Evolutionary conservation across 495 filamentous ascomycete genomes (phyloP).

Genomic region (Cetradonia linearis): DNA sequence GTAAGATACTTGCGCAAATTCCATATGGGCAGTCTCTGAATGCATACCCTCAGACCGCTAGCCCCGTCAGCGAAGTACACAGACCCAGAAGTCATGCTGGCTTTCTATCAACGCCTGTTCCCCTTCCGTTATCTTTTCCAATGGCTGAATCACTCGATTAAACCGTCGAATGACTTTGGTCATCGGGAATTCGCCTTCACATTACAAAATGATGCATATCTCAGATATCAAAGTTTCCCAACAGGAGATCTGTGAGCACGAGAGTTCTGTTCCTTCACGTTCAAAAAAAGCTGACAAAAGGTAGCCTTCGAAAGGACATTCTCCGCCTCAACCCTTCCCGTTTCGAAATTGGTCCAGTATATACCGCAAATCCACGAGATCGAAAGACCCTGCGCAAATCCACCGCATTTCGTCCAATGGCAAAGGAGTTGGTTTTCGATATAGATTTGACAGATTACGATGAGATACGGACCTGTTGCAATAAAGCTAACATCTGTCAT

Average conservation of each 20-base stretch:
- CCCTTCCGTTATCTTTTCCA: conserved; percentile 93
- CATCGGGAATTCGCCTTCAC: conserved; percentile 95
- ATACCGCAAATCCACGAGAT: conserved; percentile 84
- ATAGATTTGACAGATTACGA: conserved; percentile 99
- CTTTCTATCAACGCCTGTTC: conserved; percentile 92
- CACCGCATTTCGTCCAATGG: conserved; percentile 59
- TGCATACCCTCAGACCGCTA: conserved; percentile 21
- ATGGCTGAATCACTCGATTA: conserved; percentile 91
- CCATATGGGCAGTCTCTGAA: conserved; percentile 8
- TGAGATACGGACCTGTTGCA: conserved; percentile 88
- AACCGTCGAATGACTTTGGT: conserved; percentile 74
- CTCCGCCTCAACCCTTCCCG: conserved; percentile 76
- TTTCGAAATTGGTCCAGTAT: conserved; percentile 96
- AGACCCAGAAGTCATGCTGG: conserved; percentile 73
- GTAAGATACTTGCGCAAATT: conserved; percentile 28
- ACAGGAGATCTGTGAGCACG: conserved; percentile 59
- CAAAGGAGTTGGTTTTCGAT: conserved; percentile 95
- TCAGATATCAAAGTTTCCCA: conserved; percentile 84
- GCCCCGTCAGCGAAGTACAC: conserved; percentile 35
- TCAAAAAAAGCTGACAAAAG: conserved; percentile 13
- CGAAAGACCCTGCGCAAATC: conserved; percentile 77
- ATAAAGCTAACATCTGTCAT: conserved; percentile 81
- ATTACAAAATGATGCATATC: conserved; percentile 75
- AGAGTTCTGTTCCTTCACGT: neutral
- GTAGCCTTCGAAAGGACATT: conserved; percentile 81